phyloP scores from a whole-genome alignment of 805 yeast species.

The Metschnikowia borealis region DNA sequence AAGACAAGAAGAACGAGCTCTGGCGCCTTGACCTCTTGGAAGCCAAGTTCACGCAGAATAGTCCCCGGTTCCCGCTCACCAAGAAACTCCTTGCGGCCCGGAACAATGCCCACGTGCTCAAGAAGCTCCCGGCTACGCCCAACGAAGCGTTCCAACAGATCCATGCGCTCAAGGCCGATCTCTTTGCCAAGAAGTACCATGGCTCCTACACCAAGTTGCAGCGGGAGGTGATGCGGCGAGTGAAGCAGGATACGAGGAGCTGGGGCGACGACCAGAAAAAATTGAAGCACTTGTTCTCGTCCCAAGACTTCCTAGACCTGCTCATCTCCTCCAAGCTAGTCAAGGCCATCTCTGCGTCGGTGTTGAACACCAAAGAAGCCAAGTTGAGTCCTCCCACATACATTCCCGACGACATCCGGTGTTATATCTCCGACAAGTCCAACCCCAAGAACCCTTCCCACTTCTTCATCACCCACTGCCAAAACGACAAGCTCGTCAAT shows the following conservation, averaged over 20 bases:
- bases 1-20: conserved; percentile 36
- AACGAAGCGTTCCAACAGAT: conserved; percentile 47
- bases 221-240: conserved; percentile 30
- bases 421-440: conserved; percentile 25
- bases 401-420: conserved; percentile 26
- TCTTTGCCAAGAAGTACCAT: conserved; percentile 48
- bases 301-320: conserved; percentile 17
- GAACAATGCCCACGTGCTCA: conserved; percentile 37
- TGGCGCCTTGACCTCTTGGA: conserved; percentile 60
- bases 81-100: conserved; percentile 44
- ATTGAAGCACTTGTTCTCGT: conserved; percentile 21
- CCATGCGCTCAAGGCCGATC: conserved; percentile 38
- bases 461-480: conserved; percentile 41
- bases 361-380: conserved; percentile 28
- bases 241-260: conserved; percentile 16
- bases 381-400: conserved; percentile 33
- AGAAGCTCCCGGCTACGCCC: conserved; percentile 36
- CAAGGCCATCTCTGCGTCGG: conserved; percentile 24
- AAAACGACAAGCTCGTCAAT: conserved; percentile 38
- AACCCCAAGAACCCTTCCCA: conserved; percentile 42
- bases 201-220: conserved; percentile 39
- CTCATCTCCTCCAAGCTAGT: conserved; percentile 32
- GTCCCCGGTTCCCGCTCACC: conserved; percentile 49
- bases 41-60: conserved; percentile 38
- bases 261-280: conserved; percentile 11